Base-by-base conservation (phyloP, 768 basidiomycete species). In the Leccinellum rugosiceps region DNA sequence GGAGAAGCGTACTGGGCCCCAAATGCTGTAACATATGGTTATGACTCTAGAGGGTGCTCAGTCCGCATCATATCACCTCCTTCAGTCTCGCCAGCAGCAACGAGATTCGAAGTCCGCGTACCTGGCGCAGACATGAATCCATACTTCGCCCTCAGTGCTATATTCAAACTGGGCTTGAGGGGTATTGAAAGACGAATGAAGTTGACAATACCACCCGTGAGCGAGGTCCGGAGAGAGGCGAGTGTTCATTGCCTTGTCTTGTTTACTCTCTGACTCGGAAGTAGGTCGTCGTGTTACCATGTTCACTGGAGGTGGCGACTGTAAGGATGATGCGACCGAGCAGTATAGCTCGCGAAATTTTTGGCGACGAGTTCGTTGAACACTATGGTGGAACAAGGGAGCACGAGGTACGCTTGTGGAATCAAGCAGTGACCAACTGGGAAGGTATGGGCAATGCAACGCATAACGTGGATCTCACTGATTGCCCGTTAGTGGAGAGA, bases 71-170 rank as follows among this genome's bases (percentile, higher is more conserved):
- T 99, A 65, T 87, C 90, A 0, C 94, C 96, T 2, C 97, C 97
- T 1, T 87, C 90, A 6, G 88, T 87, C n/a, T 82, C 89, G 3
- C 80, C 82, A 9, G 71, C 83, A 4, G 92, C 90, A 3, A 98
- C 97, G 1, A 81, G 97, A 50, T 83, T 99, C 65, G 97, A 99
- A 76, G 76, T 99, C 14, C 88, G 97, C 53, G 84, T 98, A 17
- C 95, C 97, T 1, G 97, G 97, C 25, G 97, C 97, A 38, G 97
- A 99, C 68, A 92, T 98, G 83, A 94, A 95, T 74, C 91, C 94
- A 1, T 91, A 94, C 74, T 92, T 89, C 61, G 85, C 94, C 0
- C 75, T 98, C 45, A 86, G 90, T 50, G 88, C 96, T 3, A 88
- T 98, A 59, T 93, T 98, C 71, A 78, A 84, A 19, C 77, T 96